phyloP scores from a whole-genome alignment of 2,329 filamentous ascomycete species.

The Catunica adiposa region DNA sequence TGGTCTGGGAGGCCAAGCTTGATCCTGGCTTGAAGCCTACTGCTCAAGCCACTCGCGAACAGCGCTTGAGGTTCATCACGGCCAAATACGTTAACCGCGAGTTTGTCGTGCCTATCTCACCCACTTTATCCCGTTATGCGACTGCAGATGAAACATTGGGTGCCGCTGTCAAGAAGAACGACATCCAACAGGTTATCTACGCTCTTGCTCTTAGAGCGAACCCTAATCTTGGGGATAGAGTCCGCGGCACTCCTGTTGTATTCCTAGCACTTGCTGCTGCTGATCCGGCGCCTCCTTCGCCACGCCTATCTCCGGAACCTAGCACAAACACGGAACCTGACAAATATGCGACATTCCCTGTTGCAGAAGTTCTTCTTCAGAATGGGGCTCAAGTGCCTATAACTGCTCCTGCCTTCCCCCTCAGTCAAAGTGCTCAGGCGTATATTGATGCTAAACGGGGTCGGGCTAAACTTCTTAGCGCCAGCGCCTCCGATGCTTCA shows the following conservation, averaged over 20 bases:
- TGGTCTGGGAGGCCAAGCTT: slow-evolving; percentile 83
- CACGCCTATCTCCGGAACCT: slow-evolving; percentile 24
- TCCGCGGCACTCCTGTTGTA: slow-evolving; percentile 72
- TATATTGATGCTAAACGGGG: slow-evolving; percentile 69
- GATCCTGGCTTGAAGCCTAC: slow-evolving; percentile 58
- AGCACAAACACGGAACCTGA: slow-evolving; percentile 25
- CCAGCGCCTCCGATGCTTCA: slow-evolving; percentile 34
- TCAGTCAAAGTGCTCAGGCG: slow-evolving; percentile 61
- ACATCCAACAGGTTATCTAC: slow-evolving; percentile 84
- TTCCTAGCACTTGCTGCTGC: slow-evolving; percentile 85
- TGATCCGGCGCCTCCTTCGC: slow-evolving; percentile 65
- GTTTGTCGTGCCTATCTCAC: slow-evolving; percentile 63
- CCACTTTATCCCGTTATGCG: slow-evolving; percentile 57
- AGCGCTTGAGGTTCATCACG: slow-evolving; percentile 87
- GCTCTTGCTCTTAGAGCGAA: slow-evolving; percentile 74
- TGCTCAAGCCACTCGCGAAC: slow-evolving; percentile 67
- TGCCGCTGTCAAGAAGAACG: slow-evolving; percentile 88
- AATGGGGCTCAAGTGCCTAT: slow-evolving; percentile 81
- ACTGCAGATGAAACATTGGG: slow-evolving; percentile 77
- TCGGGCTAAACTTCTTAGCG: slow-evolving; percentile 29
- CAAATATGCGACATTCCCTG: slow-evolving; percentile 56
- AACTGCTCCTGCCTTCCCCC: slow-evolving; percentile 61
- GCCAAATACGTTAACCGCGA: slow-evolving; percentile 78
- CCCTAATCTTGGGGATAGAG: slow-evolving; percentile 72
- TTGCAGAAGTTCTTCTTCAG: slow-evolving; percentile 81